Evolutionary conservation across 1,284 basidiomycete species (phyloP), one percentile per base, ranked within the genome.

Genomic region (Melampsora americana): DNA sequence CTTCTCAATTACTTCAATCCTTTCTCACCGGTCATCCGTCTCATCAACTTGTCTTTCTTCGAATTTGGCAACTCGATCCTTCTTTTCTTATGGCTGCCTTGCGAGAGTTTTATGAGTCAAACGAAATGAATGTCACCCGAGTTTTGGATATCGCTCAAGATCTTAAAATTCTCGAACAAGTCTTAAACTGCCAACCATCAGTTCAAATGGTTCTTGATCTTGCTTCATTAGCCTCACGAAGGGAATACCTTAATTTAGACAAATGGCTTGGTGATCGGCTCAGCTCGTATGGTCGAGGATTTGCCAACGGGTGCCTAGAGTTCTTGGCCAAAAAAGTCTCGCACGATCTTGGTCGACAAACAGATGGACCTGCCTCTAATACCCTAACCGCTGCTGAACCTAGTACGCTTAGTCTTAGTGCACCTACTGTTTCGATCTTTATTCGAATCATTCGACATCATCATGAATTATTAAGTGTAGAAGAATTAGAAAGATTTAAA

Each of bases 141-240:
- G 93, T 99, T 66, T 85, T 98, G 67, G 96, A 99, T 81, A 92
- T 99, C 50, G 94, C 93, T 1, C 92, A 95, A 82, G 95, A 97
- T 80, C 87, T 98, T 77, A 94, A 95, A 85, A 48, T 75, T 42
- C 56, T 75, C 23, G 75, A 75, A 44, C 64, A 67, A 18, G 53
- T 75, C 7, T 35, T 75, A 18, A 67, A 46, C 20, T 73, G 61
- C 44, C 72, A 75, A 42, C 72, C 72, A 42, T 48, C 62, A 32
- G 70, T 66, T 18, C 50, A 89, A 26, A 92, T 95, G 80, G 90
- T 90, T 20, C 88, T 95, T 67, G 96, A 99, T 82, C 90, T 97
- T 53, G 96, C 96, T 18, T 90, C 94, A 5, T 85, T 97, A 30
- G 95, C 95, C 1, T 93, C 93, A 59, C 90, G 93, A 65, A 86